Evolutionary conservation across 495 filamentous ascomycete genomes (phyloP).

Genomic region (Daldinia vernicosa): DNA sequence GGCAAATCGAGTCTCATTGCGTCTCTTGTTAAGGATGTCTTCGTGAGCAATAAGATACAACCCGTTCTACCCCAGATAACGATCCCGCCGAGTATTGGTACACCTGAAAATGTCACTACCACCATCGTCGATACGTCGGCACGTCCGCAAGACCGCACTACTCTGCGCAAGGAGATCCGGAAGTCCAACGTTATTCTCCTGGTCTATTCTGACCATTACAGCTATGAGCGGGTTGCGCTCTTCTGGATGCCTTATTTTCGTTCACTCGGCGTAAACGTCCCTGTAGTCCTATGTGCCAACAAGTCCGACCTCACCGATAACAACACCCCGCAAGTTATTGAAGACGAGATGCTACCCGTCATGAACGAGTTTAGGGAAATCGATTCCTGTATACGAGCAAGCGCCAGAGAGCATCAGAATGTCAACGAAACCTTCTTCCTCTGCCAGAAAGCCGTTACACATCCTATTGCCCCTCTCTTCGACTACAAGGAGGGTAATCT

Average conservation of each 20-base stretch:
- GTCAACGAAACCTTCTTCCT: constrained; percentile 97
- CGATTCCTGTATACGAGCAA: constrained; percentile 94
- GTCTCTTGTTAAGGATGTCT: constrained; percentile 90
- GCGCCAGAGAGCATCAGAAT: constrained; percentile 92
- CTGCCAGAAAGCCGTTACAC: constrained; percentile 97
- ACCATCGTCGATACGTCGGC: constrained; percentile 97
- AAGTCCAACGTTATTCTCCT: constrained; percentile 97
- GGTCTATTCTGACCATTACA: constrained; percentile 97
- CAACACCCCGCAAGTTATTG: constrained; percentile 80
- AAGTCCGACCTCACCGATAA: constrained; percentile 86
- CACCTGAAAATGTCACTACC: constrained; percentile 93
- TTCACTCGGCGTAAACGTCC: constrained; percentile 96
- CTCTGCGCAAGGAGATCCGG: constrained; percentile 89
- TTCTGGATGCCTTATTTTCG: constrained; percentile 99
- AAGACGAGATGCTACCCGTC: constrained; percentile 97
- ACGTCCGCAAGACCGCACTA: constrained; percentile 88
- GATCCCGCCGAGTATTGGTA: constrained; percentile 85
- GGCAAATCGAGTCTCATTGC: constrained; percentile 78
- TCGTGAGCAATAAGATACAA: constrained; percentile 92
- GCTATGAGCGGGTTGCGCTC: constrained; percentile 94
- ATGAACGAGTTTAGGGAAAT: constrained; percentile 99
- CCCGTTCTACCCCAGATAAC: constrained; percentile 93
- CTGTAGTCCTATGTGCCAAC: constrained; percentile 95
- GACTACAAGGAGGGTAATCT: constrained; percentile 91
- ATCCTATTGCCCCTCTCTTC: constrained; percentile 94